Evolutionary conservation across 2,329 filamentous ascomycete species (phyloP).

Genomic region (Thelonectria olida): DNA sequence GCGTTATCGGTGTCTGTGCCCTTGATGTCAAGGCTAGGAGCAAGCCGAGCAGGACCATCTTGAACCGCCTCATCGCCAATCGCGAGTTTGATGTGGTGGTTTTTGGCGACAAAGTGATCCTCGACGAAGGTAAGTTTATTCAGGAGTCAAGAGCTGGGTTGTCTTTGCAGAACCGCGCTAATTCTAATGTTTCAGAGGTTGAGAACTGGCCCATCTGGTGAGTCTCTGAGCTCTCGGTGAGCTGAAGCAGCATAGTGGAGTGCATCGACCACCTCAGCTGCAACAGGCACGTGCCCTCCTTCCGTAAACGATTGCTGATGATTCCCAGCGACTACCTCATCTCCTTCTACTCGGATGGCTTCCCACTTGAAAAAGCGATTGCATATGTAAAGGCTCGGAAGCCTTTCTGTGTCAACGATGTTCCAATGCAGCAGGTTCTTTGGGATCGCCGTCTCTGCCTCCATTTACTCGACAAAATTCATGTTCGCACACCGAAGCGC

Average conservation of each 20-base stretch:
- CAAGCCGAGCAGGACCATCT: slow-evolving; percentile 95
- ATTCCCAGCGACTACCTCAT: slow-evolving; percentile 82
- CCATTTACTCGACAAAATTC: slow-evolving; percentile 85
- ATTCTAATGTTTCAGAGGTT: slow-evolving; percentile 64
- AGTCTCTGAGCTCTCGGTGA: slow-evolving; percentile 48
- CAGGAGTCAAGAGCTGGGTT: slow-evolving; percentile 3
- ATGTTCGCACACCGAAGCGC: slow-evolving; percentile 87
- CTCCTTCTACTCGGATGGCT: slow-evolving; percentile 98
- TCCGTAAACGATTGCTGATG: slow-evolving; percentile 34
- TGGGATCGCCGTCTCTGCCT: slow-evolving; percentile 96
- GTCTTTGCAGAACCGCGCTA: slow-evolving; percentile 19
- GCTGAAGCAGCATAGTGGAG: slow-evolving; percentile 45
- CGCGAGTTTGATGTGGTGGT: slow-evolving; percentile 96
- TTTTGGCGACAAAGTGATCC: slow-evolving; percentile 98
- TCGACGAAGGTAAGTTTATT: slow-evolving; percentile 77
- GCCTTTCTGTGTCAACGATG: slow-evolving; percentile 96
- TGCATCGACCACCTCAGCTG: slow-evolving; percentile 29
- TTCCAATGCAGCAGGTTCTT: slow-evolving; percentile 95
- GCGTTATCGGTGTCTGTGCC: slow-evolving; percentile 90
- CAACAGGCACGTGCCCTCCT: slow-evolving; percentile 40
- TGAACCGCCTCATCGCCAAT: slow-evolving; percentile 90
- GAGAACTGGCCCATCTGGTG: slow-evolving; percentile 95
- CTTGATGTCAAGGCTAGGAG: slow-evolving; percentile 95
- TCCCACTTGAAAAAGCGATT: slow-evolving; percentile 95
- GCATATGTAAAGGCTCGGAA: slow-evolving; percentile 93